These are phyloP conservation scores for Silene conica DNA, from an alignment of 148 eudicot genomes.

Conservation along the genomic window DNA sequence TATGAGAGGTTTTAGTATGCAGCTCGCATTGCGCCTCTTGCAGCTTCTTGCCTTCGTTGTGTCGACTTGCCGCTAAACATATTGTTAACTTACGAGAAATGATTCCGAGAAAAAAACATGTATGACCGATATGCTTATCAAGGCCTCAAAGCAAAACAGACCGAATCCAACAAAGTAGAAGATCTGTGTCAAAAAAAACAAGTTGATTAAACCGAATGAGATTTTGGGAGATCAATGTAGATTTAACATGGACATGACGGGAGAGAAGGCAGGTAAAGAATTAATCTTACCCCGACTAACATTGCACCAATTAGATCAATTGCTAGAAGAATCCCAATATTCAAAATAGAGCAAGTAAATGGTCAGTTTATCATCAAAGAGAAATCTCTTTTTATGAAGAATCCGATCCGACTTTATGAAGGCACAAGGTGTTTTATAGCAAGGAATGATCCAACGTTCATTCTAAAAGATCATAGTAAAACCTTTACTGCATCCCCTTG, in stretches of 20 bases:
- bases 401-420: too few relatives aligned
- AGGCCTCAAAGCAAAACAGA: slow-evolving; percentile 71
- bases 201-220: background rate
- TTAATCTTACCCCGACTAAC: slow-evolving; percentile 68
- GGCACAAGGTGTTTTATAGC: too few relatives aligned
- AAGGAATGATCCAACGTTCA: too few relatives aligned
- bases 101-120: slow-evolving; percentile 44
- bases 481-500: too few relatives aligned
- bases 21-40: slow-evolving; percentile 63
- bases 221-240: background rate
- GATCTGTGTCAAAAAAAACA: slow-evolving; percentile 36
- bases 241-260: background rate
- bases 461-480: too few relatives aligned
- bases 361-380: background rate
- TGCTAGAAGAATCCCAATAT: slow-evolving; percentile 88
- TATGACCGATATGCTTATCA: slow-evolving; percentile 82
- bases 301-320: slow-evolving; percentile 51
- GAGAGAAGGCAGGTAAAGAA: background rate
- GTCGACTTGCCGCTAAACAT: slow-evolving; percentile 53
- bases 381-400: too few relatives aligned
- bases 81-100: background rate
- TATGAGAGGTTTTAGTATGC: slow-evolving; percentile 35
- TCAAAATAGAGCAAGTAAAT: background rate
- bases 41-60: slow-evolving; percentile 62
- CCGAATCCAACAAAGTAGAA: slow-evolving; percentile 88